phyloP scores from a whole-genome alignment of 169 alveolate species.

The Cryptosporidium ubiquitum region DNA sequence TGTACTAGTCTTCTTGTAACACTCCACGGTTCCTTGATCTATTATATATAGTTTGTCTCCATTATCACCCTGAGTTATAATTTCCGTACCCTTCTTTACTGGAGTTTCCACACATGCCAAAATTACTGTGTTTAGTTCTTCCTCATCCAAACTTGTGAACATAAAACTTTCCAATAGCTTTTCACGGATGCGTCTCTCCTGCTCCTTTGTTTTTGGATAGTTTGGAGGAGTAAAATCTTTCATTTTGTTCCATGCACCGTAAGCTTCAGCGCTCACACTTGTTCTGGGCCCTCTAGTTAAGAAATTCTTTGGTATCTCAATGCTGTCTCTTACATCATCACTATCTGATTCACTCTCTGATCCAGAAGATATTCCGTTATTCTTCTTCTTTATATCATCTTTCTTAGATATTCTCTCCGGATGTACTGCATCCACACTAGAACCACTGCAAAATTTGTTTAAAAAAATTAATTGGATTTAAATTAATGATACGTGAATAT shows the following conservation, averaged over 20 bases:
- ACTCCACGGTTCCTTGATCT: slow-evolving; percentile 91
- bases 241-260: slow-evolving; percentile 91
- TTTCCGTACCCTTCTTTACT: slow-evolving; percentile 81
- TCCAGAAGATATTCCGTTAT: slow-evolving; percentile 17
- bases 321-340: slow-evolving; percentile 46
- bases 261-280: slow-evolving; percentile 93
- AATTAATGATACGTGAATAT: background rate
- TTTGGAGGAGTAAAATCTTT: slow-evolving; percentile 89
- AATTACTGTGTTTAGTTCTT: slow-evolving; percentile 85
- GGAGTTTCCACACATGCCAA: slow-evolving; percentile 91
- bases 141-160: slow-evolving; percentile 86
- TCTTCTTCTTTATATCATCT: slow-evolving; percentile 19
- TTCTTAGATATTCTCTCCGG: background rate
- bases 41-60: slow-evolving; percentile 93
- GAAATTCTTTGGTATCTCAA: slow-evolving; percentile 52
- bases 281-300: slow-evolving; percentile 77
- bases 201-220: slow-evolving; percentile 86
- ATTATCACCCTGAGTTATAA: slow-evolving; percentile 95
- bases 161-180: slow-evolving; percentile 84
- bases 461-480: slow-evolving; percentile 1
- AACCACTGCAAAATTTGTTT: slow-evolving; percentile 11
- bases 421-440: slow-evolving; percentile 13
- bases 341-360: slow-evolving; percentile 69
- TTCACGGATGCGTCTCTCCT: slow-evolving; percentile 82
- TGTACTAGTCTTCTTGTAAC: slow-evolving; percentile 84